Evolutionary conservation across 495 filamentous ascomycete species (phyloP).

Genomic region (Daldinia vernicosa): DNA sequence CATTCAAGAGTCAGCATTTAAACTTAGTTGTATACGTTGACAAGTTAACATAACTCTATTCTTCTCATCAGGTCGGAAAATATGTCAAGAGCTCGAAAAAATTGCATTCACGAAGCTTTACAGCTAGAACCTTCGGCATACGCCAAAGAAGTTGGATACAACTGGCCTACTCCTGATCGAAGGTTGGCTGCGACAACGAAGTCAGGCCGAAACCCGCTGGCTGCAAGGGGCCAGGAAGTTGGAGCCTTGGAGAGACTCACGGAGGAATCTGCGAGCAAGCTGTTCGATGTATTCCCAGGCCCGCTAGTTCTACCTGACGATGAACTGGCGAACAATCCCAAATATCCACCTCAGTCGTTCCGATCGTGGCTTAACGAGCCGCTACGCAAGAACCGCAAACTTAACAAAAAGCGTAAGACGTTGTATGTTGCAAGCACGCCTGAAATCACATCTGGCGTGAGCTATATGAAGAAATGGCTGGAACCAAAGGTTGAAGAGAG

Average conservation of each 20-base stretch:
- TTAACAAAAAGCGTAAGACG: conserved; percentile 57
- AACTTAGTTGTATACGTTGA: not conserved
- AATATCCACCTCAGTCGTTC: conserved; percentile 65
- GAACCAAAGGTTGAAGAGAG: conserved; percentile 28
- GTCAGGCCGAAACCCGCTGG: conserved; percentile 39
- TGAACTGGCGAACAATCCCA: conserved; percentile 64
- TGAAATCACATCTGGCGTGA: conserved; percentile 44
- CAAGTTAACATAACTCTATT: not conserved
- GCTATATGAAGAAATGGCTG: conserved; percentile 52
- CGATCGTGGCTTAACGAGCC: conserved; percentile 61
- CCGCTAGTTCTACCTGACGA: conserved; percentile 70
- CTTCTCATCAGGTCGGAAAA: not conserved
- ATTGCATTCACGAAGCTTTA: conserved; percentile 42
- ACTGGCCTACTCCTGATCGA: conserved; percentile 33
- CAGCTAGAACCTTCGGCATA: conserved; percentile 48
- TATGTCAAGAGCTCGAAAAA: not conserved
- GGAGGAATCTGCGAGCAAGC: conserved; percentile 16
- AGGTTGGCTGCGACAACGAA: conserved; percentile 47
- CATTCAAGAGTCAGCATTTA: not conserved
- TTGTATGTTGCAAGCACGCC: conserved; percentile 65
- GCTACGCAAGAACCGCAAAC: conserved; percentile 57
- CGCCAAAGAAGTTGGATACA: conserved; percentile 42
- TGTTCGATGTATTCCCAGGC: conserved; percentile 60
- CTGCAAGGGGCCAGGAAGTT: not conserved
- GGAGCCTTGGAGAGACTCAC: conserved; percentile 14